Base-by-base conservation (phyloP, 2,329 filamentous ascomycete species). In the Colletotrichum godetiae region DNA sequence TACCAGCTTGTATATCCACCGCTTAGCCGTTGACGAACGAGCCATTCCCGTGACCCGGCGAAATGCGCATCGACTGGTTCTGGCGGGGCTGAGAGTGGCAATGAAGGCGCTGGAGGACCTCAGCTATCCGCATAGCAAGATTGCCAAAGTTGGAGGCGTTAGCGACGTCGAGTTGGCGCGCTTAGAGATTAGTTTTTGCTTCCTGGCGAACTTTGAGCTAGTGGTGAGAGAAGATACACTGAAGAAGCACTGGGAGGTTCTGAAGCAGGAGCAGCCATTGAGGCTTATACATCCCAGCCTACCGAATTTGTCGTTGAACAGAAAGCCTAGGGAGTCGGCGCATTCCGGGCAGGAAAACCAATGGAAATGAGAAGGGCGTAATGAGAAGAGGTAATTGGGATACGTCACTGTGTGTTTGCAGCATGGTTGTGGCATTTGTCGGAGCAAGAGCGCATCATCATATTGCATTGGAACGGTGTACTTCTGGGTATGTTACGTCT, bases 61-160 rank as follows among this genome's bases (percentile, higher is more conserved):
- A 69, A 98, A 97, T 75, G 93, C 94, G 74, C 96, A 99, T 81
- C 91, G 97, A 2, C 86, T 98, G 8, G 88, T 97, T 37, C 88
- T 99, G 19, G 95, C 95, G 0, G 94, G 93, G 7, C 87, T 98
- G 66, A 88, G 95, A 46, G 94, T 98, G 4, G 95, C 96, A 15
- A 97, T 95, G 90, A 99, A 98, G 84, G 94, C 95, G 0, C 85
- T 98, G n/a, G 96, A 99, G 82, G 96, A 98, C 81, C 88, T 96
- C 67, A 94, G 92, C 77, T 98, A 97, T 84, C 91, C 94, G 10
- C 96, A 98, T 83, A 88, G 88, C 73, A 93, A 95, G 68, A 92
- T 98, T 76, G 92, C 96, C 22, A 93, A 92, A 76, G 95, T 98
- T 1, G 96, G 97, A 55, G 96, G 96, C 22, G 95, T 98, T 19